These are phyloP conservation scores for Cicer chorassanicum DNA, from an alignment of 306 rosid genomes.

Conservation along the genomic window DNA sequence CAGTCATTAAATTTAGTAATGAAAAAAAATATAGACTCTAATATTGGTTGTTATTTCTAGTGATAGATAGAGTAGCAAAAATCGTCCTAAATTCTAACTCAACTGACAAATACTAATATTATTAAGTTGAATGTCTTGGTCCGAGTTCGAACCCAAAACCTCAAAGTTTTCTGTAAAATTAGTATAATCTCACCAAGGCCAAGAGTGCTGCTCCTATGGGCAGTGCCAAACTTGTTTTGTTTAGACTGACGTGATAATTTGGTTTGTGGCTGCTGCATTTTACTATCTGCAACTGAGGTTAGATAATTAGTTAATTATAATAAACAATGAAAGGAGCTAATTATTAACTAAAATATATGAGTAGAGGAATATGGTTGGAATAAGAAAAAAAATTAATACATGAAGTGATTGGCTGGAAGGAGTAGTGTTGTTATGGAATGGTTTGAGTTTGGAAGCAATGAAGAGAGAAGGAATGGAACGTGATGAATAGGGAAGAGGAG, in stretches of 20 bases:
- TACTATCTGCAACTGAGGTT: constrained; percentile 52
- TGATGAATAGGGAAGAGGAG: constrained; percentile 56
- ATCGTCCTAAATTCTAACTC: too few species aligned
- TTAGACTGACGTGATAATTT: constrained; percentile 40
- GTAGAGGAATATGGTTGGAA: neutral
- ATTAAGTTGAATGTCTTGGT: too few species aligned
- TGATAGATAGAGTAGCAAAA: too few species aligned
- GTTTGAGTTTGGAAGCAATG: constrained; percentile 48
- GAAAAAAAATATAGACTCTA: too few species aligned
- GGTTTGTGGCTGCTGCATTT: constrained; percentile 51
- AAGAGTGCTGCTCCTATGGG: constrained; percentile 71
- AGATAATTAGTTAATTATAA: neutral
- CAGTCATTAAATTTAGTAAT: too few species aligned
- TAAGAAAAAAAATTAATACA: constrained; percentile 41
- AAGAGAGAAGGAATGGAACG: constrained; percentile 45
- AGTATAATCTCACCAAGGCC: constrained; percentile 62
- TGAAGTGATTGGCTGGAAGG: constrained; percentile 35
- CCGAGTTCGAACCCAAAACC: too few species aligned
- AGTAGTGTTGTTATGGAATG: constrained; percentile 24
- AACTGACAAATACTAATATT: too few species aligned
- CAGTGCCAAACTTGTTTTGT: constrained; percentile 64
- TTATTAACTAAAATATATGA: neutral
- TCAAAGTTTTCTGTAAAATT: neutral
- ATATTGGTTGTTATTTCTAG: too few species aligned
- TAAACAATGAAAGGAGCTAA: neutral